Base-by-base conservation (phyloP, 2,329 filamentous ascomycete genomes). In the Coleophoma eucalyptorum region DNA sequence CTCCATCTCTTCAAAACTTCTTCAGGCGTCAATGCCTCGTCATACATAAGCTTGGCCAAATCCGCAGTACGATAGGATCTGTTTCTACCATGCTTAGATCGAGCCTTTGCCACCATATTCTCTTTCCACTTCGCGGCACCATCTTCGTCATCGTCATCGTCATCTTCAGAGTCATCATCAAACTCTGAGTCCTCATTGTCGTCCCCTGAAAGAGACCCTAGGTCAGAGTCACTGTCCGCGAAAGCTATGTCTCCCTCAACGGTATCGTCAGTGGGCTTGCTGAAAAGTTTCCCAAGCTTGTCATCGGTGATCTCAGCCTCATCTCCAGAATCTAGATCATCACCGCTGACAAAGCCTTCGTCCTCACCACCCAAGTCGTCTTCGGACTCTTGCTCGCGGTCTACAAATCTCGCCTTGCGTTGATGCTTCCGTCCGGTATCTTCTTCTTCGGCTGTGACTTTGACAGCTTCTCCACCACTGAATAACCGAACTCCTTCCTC, bases 201-300 rank as follows among this genome's bases (percentile, higher is more conserved):
- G 5, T 73, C 72, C 1, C 70, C 74, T 8, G 90, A 96, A 56
- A 97, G 70, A 3, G 93, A 96, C 6, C 94, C 94, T 4, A 99
- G 78, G 66, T 99, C 95, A 0, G 94, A 99, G 68, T 99, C 95
- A 63, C 90, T 96, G 64, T 99, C 94, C 13, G 94, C 94, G 72
- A 97, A 99, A 1, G 85, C 90, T 51, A 97, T 62, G 49, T 96
- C 90, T 31, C 84, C 89, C 20, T 83, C 81, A 11, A 74, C 75
- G 19, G 65, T 77, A 35, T 79, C 73, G 33, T 81, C 78, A 15
- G 67, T 64, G 6, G 74, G 69, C 50, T 77, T 76, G 48, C 74
- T 74, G 66, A 86, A 86, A 63, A 84, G 73, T 55, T 77, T 83
- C 56, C 83, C 83, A 7, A 85, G 67, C 56, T 79, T 84, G 43